Base-by-base conservation (phyloP, 1,284 basidiomycete genomes). In the Irpex sp. region DNA sequence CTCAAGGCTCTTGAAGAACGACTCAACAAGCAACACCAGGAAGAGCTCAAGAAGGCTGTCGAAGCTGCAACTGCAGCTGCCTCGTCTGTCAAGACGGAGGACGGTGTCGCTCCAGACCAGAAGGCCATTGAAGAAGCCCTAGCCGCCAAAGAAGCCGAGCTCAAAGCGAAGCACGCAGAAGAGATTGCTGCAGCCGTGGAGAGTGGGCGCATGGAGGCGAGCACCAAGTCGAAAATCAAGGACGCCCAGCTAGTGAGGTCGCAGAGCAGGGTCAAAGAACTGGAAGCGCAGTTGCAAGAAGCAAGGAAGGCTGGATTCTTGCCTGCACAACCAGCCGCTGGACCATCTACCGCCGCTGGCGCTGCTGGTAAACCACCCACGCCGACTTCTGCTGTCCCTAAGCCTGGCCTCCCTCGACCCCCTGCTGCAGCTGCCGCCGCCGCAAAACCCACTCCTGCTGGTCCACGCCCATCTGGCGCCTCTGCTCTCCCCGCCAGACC, bases 131-230 rank as follows among this genome's bases (percentile, higher is more conserved):
- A 79, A 11, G 79, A 81, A 44, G 85, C 84, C 5, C 73, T 88
- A 57, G 79, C 76, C 3, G 78, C 80, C n/a, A 78, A 82, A 64
- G 78, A 85, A 64, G 77, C 79, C 64, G 75, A 79, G 21, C 65
- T 81, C 2, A 75, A 81, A 68, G 77, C 78, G 6, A 78, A 77
- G 59, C 83, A 84, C 21, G 76, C 79, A 7, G 78, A 83, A 40
- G 87, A 88, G 58, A 81, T 90, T 44, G 79, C 80, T 4, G 78
- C 82, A 2, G 89, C 89, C 1, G 80, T 88, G 11, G 90, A 92
- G 56, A 77, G 82, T 3, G 90, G 89, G 2, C 78, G 90, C 58
- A 78, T 82, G 75, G 89, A 92, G 67, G 78, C 81, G 57, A 76
- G 70, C 1, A 78, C 83, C 19, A 90, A 89, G 75, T 71, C 77